These are phyloP conservation scores for Suhomyces pyralidae DNA, from an alignment of 805 yeast genomes.

Conservation along the genomic window DNA sequence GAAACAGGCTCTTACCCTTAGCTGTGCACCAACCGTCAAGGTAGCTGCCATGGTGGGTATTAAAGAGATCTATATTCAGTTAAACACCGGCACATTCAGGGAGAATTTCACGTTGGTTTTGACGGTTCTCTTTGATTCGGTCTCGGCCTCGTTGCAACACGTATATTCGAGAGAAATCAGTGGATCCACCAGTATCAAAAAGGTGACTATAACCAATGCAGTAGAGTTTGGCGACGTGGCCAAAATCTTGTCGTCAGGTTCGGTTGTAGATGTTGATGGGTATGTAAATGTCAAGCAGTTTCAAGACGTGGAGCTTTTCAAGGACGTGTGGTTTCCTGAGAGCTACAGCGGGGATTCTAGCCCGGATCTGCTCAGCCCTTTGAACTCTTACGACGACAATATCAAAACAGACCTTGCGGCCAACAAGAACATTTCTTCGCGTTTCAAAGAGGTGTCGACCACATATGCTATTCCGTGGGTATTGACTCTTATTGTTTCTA, in stretches of 20 bases:
- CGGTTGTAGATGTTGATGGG: constrained; percentile 53
- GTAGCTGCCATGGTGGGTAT: constrained; percentile 82
- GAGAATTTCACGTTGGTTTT: constrained; percentile 40
- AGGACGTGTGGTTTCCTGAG: constrained; percentile 74
- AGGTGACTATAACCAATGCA: constrained; percentile 47
- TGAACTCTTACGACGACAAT: neutral
- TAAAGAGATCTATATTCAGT: constrained; percentile 59
- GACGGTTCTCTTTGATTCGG: constrained; percentile 48
- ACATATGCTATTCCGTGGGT: constrained; percentile 75
- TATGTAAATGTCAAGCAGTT: constrained; percentile 78
- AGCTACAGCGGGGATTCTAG: constrained; percentile 8
- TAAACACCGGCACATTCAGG: constrained; percentile 46
- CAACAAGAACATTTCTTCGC: constrained; percentile 40
- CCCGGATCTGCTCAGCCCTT: constrained; percentile 20
- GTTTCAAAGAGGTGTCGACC: constrained; percentile 56
- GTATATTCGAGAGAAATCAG: constrained; percentile 87
- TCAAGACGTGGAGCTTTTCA: constrained; percentile 80
- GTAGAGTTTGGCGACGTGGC: constrained; percentile 41
- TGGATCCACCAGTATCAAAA: constrained; percentile 56
- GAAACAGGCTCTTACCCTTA: constrained; percentile 69
- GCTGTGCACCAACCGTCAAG: constrained; percentile 93
- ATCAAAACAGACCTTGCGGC: constrained; percentile 16
- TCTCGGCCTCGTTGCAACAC: constrained; percentile 79
- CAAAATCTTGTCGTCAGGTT: constrained; percentile 48
- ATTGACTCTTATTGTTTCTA: constrained; percentile 52